A percentile compares a stretch with the other conserved stretches of the same genome.
Conservation (phyloP, 192 early-diverging fungal species). For the Rhizophagus sp. region DNA sequence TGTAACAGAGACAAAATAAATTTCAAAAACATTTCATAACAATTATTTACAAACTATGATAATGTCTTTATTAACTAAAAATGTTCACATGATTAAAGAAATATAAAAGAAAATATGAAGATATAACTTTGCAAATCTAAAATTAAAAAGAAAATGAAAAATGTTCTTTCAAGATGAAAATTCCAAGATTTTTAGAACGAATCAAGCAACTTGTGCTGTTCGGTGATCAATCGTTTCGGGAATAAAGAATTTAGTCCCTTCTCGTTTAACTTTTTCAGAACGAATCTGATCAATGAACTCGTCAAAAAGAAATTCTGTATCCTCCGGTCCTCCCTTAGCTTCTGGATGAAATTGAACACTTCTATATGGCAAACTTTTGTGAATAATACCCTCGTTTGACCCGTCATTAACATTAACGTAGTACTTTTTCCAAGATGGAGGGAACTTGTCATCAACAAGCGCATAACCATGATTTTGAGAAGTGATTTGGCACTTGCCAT, state of each 20-base stretch:
- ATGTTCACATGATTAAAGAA: too few species aligned
- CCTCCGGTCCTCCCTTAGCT: constrained; percentile 89
- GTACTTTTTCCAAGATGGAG: constrained; percentile 79
- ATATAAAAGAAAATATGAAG: too few species aligned
- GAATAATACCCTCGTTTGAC: constrained; percentile 91
- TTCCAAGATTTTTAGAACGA: background rate
- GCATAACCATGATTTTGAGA: constrained; percentile 96
- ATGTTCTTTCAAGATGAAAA: background rate
- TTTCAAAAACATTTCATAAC: too few species aligned
- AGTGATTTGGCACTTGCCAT: constrained; percentile 84
- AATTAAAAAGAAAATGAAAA: too few species aligned
- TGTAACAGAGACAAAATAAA: too few species aligned
- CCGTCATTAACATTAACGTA: constrained; percentile 96
- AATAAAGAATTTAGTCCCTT: background rate
- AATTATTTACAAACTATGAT: too few species aligned
- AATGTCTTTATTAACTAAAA: too few species aligned
- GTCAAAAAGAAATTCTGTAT: constrained; percentile 90
- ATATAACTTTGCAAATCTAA: too few species aligned
- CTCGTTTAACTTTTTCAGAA: constrained; percentile 50
- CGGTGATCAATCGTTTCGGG: background rate
- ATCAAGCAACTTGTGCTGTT: background rate
- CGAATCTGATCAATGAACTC: constrained; percentile 75
- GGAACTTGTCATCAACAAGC: constrained; percentile 65
- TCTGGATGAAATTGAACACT: constrained; percentile 98
- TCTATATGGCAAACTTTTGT: constrained; percentile 67